Evolutionary conservation across 2,329 filamentous ascomycete genomes (phyloP).

Genomic region (Venturia aucupariae): DNA sequence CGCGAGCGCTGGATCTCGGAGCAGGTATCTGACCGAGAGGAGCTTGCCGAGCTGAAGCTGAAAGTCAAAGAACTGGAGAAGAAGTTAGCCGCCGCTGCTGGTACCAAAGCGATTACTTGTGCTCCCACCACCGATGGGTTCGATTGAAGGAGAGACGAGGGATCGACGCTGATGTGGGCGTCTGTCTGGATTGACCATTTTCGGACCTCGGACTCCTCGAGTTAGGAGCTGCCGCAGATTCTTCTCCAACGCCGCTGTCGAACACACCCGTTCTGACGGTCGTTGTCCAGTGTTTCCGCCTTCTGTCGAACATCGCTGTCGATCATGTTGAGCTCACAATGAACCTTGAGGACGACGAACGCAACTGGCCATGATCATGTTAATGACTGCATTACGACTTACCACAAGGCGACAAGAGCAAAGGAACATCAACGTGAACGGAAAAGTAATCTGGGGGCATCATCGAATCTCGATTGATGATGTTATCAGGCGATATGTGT

Average conservation of each 20-base stretch:
- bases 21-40: constrained; percentile 40
- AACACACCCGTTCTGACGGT: not conserved
- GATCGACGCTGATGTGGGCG: not conserved
- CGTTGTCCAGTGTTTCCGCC: too few relatives aligned
- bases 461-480: not conserved
- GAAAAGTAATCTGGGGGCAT: not conserved
- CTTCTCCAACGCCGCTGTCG: not conserved
- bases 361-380: not conserved
- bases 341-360: not conserved
- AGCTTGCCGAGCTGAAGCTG: constrained; percentile 30
- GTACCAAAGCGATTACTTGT: not conserved
- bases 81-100: not conserved
- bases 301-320: not conserved
- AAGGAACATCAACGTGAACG: not conserved
- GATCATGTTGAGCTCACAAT: not conserved
- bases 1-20: constrained; percentile 50
- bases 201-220: not conserved
- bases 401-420: not conserved
- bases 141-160: not conserved
- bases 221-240: not conserved
- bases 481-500: not conserved
- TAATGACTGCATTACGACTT: not conserved
- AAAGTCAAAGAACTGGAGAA: constrained; percentile 3
- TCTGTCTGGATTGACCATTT: not conserved
- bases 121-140: not conserved